phyloP scores from a whole-genome alignment of 23 red algal genomes.

The Pyropia yezoensis region DNA sequence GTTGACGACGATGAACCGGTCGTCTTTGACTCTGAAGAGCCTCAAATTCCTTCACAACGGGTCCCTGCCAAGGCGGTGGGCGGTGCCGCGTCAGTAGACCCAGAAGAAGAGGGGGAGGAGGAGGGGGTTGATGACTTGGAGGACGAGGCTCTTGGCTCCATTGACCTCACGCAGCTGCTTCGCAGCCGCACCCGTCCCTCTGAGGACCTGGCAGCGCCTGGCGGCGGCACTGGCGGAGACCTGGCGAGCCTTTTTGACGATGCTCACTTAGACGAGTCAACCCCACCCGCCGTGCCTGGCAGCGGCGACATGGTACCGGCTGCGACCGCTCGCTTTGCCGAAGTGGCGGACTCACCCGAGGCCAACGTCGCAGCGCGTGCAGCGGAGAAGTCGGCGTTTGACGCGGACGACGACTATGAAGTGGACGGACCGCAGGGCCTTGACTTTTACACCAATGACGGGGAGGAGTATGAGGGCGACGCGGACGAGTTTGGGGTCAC shows the following conservation, averaged over 20 bases:
- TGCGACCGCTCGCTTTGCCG: neutral
- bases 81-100: neutral
- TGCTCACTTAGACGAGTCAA: slow-evolving; percentile 14
- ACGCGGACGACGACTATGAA: slow-evolving; percentile 15
- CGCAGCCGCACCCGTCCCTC: neutral
- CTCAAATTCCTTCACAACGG: slow-evolving; percentile 2
- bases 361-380: neutral
- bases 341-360: neutral
- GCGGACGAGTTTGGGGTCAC: slow-evolving; percentile 40
- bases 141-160: slow-evolving; percentile 11
- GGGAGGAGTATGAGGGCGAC: slow-evolving; percentile 3
- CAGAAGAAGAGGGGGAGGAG: slow-evolving; percentile 5
- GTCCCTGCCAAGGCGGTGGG: slow-evolving; percentile 1
- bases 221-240: neutral
- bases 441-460: slow-evolving; percentile 16
- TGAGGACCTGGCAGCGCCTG: neutral
- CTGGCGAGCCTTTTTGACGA: slow-evolving; percentile 5
- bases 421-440: slow-evolving; percentile 8
- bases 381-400: slow-evolving; percentile 19
- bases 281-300: neutral
- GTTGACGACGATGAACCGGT: slow-evolving; percentile 10
- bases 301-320: neutral
- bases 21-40: slow-evolving; percentile 21
- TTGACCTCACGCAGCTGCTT: neutral
- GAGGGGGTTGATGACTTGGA: slow-evolving; percentile 33